phyloP scores from a whole-genome alignment of 345 rosid species.

The Populus deltoides region DNA sequence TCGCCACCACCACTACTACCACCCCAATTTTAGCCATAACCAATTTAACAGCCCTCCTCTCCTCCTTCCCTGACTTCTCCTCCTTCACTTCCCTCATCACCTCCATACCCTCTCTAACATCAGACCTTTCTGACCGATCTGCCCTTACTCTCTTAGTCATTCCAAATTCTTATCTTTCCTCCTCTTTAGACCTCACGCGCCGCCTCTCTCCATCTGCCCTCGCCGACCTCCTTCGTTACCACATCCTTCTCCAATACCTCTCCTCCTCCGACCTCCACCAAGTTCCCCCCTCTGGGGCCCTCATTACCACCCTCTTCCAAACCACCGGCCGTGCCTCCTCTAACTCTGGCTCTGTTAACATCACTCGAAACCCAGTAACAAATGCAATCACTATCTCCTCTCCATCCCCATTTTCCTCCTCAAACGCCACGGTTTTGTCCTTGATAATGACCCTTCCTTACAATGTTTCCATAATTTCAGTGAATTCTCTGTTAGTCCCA shows the following conservation, averaged over 20 bases:
- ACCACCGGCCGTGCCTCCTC: constrained; percentile 66
- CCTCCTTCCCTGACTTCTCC: constrained; percentile 59
- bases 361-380: constrained; percentile 54
- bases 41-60: constrained; percentile 65
- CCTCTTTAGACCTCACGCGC: constrained; percentile 55
- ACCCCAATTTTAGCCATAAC: constrained; percentile 37
- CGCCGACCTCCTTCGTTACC: constrained; percentile 87
- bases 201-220: constrained; percentile 58
- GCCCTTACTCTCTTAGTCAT: constrained; percentile 81
- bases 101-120: constrained; percentile 41
- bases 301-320: constrained; percentile 70
- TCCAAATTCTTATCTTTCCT: constrained; percentile 59
- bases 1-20: background rate
- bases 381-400: constrained; percentile 51
- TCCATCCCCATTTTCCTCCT: constrained; percentile 39
- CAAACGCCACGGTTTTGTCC: constrained; percentile 61
- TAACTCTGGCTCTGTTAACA: constrained; percentile 71
- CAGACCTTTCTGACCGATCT: constrained; percentile 57
- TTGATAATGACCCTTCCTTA: constrained; percentile 56
- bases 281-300: constrained; percentile 51
- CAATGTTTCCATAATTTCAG: constrained; percentile 61
- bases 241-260: constrained; percentile 73
- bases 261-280: constrained; percentile 60
- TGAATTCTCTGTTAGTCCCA: constrained; percentile 62
- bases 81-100: constrained; percentile 50